Evolutionary conservation across 1,284 basidiomycete genomes (phyloP).

Genomic region (Meira nashicola): DNA sequence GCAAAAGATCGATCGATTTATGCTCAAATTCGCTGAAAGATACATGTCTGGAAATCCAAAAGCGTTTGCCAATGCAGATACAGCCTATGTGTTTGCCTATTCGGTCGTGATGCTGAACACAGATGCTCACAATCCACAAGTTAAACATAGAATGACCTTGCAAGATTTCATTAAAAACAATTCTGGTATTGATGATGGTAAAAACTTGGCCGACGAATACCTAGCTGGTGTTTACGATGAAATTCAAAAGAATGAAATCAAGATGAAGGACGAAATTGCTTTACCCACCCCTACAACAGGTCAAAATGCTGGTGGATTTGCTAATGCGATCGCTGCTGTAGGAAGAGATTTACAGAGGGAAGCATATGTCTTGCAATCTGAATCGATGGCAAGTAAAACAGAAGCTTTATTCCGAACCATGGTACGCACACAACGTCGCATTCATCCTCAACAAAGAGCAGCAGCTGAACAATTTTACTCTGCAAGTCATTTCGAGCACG

Average conservation of each 20-base stretch:
- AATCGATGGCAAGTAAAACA: constrained; percentile 52
- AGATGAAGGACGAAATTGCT: constrained; percentile 50
- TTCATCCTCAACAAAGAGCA: constrained; percentile 41
- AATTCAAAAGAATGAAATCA: constrained; percentile 52
- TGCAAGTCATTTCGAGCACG: constrained; percentile 52
- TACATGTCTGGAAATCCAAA: constrained; percentile 48
- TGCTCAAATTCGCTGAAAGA: constrained; percentile 53
- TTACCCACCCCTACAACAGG: constrained; percentile 16
- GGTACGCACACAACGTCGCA: constrained; percentile 48
- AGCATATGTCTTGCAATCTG: constrained; percentile 50
- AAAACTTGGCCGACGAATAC: constrained; percentile 47
- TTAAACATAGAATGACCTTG: constrained; percentile 51
- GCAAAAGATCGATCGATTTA: constrained; percentile 53
- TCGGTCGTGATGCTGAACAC: constrained; percentile 54
- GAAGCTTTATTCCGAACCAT: constrained; percentile 53
- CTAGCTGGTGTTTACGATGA: constrained; percentile 45
- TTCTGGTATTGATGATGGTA: constrained; percentile 49
- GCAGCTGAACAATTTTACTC: constrained; percentile 51
- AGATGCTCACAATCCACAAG: constrained; percentile 51
- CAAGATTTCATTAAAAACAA: constrained; percentile 53
- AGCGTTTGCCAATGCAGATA: constrained; percentile 52
- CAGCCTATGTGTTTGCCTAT: constrained; percentile 52
- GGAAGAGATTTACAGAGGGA: constrained; percentile 50
- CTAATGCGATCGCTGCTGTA: constrained; percentile 47
- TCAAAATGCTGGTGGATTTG: constrained; percentile 26